Evolutionary conservation across 257 asterid species (phyloP).

Genomic region (Vinca minor): DNA sequence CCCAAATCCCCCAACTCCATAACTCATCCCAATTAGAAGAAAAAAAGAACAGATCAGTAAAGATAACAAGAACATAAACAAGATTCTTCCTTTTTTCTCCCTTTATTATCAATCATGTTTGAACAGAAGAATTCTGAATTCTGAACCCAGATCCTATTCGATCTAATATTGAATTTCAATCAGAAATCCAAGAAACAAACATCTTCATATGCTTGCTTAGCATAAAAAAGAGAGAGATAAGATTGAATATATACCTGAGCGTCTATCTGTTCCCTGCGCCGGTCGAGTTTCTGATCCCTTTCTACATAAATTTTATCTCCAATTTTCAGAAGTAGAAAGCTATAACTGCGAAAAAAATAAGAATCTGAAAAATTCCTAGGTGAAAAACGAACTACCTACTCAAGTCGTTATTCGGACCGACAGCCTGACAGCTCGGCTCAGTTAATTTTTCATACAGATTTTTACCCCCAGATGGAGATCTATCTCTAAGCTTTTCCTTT

Average conservation of each 20-base stretch:
- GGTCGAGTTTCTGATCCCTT: background rate
- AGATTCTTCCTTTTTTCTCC: background rate
- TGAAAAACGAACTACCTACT: too few species aligned
- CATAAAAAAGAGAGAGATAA: background rate
- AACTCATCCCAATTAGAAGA: background rate
- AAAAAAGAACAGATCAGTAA: background rate
- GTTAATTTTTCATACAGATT: too few species aligned
- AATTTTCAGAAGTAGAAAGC: background rate
- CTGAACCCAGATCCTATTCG: conserved; percentile 4
- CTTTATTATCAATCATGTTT: background rate
- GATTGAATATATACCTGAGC: background rate
- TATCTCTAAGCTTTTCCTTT: too few species aligned
- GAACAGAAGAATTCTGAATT: background rate
- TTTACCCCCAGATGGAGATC: too few species aligned
- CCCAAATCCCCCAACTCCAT: background rate
- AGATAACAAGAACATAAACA: too few species aligned
- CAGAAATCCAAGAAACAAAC: background rate
- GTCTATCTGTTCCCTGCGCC: background rate
- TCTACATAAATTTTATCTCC: background rate
- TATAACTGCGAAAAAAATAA: background rate
- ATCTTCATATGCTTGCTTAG: background rate
- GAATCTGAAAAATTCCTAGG: too few species aligned
- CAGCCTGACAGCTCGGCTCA: too few species aligned
- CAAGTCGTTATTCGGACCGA: too few species aligned
- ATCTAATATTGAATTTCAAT: conserved; percentile 4